Percentiles rank a stretch among this genome's conserved stretches.
Evolutionary conservation across 805 yeast species (phyloP).

Genomic region (Nakazawaea molendinolei): DNA sequence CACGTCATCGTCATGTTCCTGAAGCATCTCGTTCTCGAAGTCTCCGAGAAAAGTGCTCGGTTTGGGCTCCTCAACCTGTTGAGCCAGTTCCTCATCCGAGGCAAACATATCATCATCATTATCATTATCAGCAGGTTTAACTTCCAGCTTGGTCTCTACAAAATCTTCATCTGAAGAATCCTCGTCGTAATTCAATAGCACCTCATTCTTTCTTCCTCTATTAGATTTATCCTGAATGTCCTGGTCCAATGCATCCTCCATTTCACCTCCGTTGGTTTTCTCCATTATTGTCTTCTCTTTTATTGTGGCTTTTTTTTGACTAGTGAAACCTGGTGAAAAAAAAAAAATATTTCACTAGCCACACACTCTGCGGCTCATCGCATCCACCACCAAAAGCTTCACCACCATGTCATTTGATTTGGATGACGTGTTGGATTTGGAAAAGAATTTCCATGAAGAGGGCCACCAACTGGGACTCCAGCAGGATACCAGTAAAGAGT

Average conservation of each 20-base stretch:
- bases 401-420: conserved; percentile 39
- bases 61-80: conserved; percentile 4
- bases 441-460: conserved; percentile 53
- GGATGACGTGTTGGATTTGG: conserved; percentile 54
- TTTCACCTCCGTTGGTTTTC: conserved; percentile 6
- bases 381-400: no score
- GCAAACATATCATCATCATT: conserved; percentile 39
- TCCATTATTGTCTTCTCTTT: conserved; percentile 1
- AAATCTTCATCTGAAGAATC: conserved; percentile 20
- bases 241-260: conserved; percentile 15
- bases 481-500: conserved; percentile 54
- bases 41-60: conserved; percentile 7
- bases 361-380: not conserved
- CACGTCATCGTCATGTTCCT: not conserved
- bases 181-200: conserved; percentile 15
- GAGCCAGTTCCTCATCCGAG: conserved; percentile 17
- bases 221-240: conserved; percentile 15
- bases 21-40: no score
- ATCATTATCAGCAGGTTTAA: conserved; percentile 14
- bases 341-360: not conserved
- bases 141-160: conserved; percentile 1
- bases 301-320: not conserved
- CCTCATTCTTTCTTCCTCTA: conserved; percentile 11
- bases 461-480: conserved; percentile 70
- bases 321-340: not conserved